Evolutionary conservation across 1,284 basidiomycete genomes (phyloP).

Genomic region (Naganishia albida): DNA sequence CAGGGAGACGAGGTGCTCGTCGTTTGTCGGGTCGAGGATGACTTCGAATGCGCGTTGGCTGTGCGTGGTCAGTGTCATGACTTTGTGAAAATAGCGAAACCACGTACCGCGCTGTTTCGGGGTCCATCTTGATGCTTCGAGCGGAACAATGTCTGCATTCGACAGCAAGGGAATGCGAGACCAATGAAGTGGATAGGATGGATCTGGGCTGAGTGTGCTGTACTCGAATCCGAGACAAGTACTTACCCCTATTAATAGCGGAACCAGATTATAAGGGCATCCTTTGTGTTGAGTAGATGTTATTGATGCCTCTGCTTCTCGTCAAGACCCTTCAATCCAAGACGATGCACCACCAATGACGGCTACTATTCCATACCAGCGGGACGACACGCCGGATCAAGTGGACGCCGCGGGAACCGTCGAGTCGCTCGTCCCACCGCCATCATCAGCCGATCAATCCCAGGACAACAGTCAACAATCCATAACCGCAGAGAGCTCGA

Average conservation of each 20-base stretch:
- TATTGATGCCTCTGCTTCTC: neutral
- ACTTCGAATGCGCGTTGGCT: slow-evolving; percentile 50
- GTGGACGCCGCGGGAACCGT: neutral
- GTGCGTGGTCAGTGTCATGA: neutral
- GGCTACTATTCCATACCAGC: too few species aligned
- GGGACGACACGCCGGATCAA: neutral
- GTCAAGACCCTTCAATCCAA: too few species aligned
- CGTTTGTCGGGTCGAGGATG: slow-evolving; percentile 45
- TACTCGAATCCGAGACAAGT: neutral
- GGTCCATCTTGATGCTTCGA: neutral
- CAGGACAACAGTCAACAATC: too few species aligned
- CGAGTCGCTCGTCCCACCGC: neutral
- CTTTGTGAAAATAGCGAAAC: neutral
- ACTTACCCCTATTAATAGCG: neutral
- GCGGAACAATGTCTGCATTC: too few species aligned
- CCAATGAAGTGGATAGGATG: neutral
- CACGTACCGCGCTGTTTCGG: slow-evolving; percentile 2
- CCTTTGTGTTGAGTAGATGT: neutral
- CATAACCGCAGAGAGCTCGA: neutral
- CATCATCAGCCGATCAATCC: neutral
- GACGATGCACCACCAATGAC: too few species aligned
- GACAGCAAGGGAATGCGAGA: neutral
- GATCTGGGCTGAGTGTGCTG: neutral
- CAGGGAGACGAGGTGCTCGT: slow-evolving; percentile 45
- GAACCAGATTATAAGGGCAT: neutral